phyloP scores from a whole-genome alignment of 768 basidiomycete species.

The Russula sp. region DNA sequence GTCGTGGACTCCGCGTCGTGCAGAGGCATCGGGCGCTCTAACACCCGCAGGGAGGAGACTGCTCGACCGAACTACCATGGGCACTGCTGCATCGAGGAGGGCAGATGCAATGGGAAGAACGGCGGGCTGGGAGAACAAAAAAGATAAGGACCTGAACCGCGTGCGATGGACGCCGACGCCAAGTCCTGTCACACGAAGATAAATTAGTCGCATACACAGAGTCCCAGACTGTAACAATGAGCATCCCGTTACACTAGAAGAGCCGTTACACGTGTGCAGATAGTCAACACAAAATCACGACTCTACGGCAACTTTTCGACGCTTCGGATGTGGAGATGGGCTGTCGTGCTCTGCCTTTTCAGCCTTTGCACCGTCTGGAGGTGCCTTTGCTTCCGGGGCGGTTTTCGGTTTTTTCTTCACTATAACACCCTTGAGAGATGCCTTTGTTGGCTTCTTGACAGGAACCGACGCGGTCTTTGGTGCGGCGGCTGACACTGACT shows the following conservation, averaged over 20 bases:
- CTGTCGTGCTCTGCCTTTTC: not conserved
- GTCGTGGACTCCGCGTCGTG: conserved; percentile 66
- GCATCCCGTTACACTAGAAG: not conserved
- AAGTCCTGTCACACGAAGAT: conserved; percentile 29
- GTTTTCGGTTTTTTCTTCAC: conserved; percentile 68
- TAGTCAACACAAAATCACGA: conserved; percentile 11
- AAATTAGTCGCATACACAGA: not conserved
- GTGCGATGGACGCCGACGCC: conserved; percentile 81
- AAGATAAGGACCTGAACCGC: conserved; percentile 55
- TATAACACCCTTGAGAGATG: conserved; percentile 67
- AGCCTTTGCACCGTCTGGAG: conserved; percentile 21
- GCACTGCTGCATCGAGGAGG: conserved; percentile 52
- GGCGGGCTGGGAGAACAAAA: conserved; percentile 49
- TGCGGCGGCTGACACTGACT: conserved; percentile 18
- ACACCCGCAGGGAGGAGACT: conserved; percentile 82
- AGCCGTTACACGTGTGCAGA: conserved; percentile 9
- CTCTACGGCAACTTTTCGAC: conserved; percentile 41
- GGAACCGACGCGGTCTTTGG: conserved; percentile 26
- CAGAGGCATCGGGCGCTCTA: conserved; percentile 63
- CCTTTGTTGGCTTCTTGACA: conserved; percentile 58
- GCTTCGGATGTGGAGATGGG: conserved; percentile 36
- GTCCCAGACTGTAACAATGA: not conserved
- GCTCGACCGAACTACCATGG: conserved; percentile 63
- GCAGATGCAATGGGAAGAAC: conserved; percentile 59
- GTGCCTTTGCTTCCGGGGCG: conserved; percentile 3